Conservation (phyloP, 495 filamentous ascomycete genomes). For the Aspergillus hancockii region DNA sequence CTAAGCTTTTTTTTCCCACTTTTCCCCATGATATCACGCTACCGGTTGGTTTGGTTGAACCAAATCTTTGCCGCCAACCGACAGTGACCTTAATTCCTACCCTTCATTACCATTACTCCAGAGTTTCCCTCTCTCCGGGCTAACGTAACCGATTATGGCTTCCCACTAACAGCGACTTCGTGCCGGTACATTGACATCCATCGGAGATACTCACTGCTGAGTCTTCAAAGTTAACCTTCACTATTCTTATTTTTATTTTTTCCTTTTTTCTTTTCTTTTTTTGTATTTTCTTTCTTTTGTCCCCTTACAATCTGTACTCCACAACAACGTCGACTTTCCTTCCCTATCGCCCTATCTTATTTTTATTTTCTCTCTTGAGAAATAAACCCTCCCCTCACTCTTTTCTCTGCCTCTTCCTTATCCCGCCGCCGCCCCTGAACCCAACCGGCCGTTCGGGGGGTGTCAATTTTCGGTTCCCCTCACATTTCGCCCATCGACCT, state of each 20-base stretch:
- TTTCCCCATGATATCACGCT: conserved; percentile 1
- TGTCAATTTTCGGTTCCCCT: conserved; percentile 22
- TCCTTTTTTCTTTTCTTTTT: conserved; percentile 7
- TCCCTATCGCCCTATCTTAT: not conserved
- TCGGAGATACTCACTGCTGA: not conserved
- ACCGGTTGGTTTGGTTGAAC: not conserved
- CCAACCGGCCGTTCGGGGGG: conserved; percentile 12
- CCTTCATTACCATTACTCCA: not conserved
- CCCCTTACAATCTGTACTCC: conserved; percentile 15
- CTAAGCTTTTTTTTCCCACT: not conserved
- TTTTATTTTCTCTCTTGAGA: not conserved
- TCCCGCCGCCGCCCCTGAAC: conserved; percentile 14
- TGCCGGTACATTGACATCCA: not conserved
- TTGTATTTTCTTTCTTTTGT: conserved; percentile 21
- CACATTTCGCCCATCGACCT: conserved; percentile 23
- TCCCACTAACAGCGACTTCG: not conserved
- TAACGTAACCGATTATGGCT: not conserved
- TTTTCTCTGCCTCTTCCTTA: conserved; percentile 16
- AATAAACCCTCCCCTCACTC: conserved; percentile 18
- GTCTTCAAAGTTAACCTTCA: not conserved
- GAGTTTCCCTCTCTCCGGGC: not conserved
- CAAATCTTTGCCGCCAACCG: not conserved
- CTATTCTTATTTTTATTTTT: conserved; percentile 11
- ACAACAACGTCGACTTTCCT: not conserved
- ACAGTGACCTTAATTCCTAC: not conserved